Evolutionary conservation across 2,329 filamentous ascomycete species (phyloP).

Genomic region (Laburnicola sp.): DNA sequence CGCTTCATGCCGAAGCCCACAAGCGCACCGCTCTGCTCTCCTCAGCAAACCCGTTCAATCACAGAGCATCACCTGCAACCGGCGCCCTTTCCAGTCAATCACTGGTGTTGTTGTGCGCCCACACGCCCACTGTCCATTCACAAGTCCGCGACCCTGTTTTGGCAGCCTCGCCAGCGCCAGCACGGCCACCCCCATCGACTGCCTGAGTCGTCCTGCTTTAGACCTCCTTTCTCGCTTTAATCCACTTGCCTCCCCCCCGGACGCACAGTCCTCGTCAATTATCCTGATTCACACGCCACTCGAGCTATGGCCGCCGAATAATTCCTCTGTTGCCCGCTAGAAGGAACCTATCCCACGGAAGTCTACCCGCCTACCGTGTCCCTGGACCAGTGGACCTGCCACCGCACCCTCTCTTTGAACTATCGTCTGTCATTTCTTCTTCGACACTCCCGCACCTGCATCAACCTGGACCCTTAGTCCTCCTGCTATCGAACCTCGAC

Average conservation of each 20-base stretch:
- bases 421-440: slow-evolving; percentile 48
- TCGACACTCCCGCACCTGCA: slow-evolving; percentile 43
- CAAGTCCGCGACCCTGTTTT: slow-evolving; percentile 31
- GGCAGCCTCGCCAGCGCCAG: slow-evolving; percentile 18
- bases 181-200: slow-evolving; percentile 10
- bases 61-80: slow-evolving; percentile 22
- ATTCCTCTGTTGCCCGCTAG: slow-evolving; percentile 46
- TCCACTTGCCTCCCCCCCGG: slow-evolving; percentile 43
- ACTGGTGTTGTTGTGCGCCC: slow-evolving; percentile 23
- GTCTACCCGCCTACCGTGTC: slow-evolving; percentile 48
- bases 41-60: slow-evolving; percentile 35
- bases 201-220: slow-evolving; percentile 20
- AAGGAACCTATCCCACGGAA: slow-evolving; percentile 44
- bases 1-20: slow-evolving; percentile 45
- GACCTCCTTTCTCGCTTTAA: slow-evolving; percentile 27
- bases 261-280: slow-evolving; percentile 43
- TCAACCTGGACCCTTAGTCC: slow-evolving; percentile 47
- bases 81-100: slow-evolving; percentile 20
- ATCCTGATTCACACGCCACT: slow-evolving; percentile 43
- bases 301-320: slow-evolving; percentile 45
- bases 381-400: slow-evolving; percentile 45
- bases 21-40: slow-evolving; percentile 27
- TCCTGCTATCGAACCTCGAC: slow-evolving; percentile 41
- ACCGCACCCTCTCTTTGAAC: slow-evolving; percentile 48
- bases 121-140: slow-evolving; percentile 22